Base-by-base conservation (phyloP, 768 basidiomycete genomes). In the Hysterangium stoloniferum region DNA sequence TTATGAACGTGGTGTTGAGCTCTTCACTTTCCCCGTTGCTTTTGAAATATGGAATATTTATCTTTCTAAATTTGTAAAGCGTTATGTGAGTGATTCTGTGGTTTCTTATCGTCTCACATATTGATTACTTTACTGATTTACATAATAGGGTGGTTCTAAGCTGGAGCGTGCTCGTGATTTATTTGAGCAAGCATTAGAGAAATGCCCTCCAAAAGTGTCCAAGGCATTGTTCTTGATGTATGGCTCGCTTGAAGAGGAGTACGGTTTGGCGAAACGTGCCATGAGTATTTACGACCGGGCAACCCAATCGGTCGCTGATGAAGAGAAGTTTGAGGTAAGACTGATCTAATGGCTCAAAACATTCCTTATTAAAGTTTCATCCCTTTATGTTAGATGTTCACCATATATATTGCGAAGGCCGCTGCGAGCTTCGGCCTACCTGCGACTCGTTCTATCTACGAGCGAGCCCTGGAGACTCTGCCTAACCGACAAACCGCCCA, bases 31-130 rank as follows among this genome's bases (percentile, higher is more conserved):
- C 75, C 96, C 96, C 0, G 82, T 98, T 54, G 94, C 92, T 3
- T 98, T 97, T 65, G 96, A 99, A 68, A 83, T 99, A 56, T 98
- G 96, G 95, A 98, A 99, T 65, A 96, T 96, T 47, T 99, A 98
- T 66, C 70, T 99, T 17, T 84, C 90, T 37, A 98, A 98, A 67
- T 99, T 99, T 64, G 79, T 94, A 53, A 93, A 91, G 67, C 87
- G 96, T 68, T 97, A 94, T 68, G 91, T 94, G 59, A 63, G 86
- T 75, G 53, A 48, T 22, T 31, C 32, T 34, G 27, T n/a, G 11
- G 2, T 4, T 47, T 47, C 20, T 8, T 51, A 13, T 19, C 12
- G 6, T 4, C 37, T 38, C 19, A 53, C 37, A n/a, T n/a, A n/a
- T n/a, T n/a, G n/a, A n/a, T n/a, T n/a, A n/a, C n/a, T n/a, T n/a